These are phyloP conservation scores for Leccinum olivaceopallidum DNA, from an alignment of 768 basidiomycete species.

Conservation along the genomic window DNA sequence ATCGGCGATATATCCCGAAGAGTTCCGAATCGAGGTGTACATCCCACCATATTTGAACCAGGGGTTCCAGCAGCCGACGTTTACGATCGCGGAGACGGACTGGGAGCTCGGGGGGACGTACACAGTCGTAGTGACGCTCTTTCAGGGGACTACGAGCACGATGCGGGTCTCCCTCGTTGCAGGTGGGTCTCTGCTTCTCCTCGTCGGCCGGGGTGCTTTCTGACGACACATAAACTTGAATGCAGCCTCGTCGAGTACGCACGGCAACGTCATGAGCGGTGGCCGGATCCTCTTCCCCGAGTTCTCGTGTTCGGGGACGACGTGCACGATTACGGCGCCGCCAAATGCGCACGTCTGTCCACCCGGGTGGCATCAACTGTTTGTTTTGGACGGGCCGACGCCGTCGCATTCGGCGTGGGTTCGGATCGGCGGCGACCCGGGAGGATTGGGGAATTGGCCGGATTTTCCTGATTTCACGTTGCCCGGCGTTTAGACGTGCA, in stretches of 20 bases:
- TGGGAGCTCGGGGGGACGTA: slow-evolving; percentile 42
- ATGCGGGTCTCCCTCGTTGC: slow-evolving; percentile 67
- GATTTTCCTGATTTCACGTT: no score
- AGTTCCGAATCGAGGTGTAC: slow-evolving; percentile 80
- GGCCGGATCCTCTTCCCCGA: slow-evolving; percentile 71
- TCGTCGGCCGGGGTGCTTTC: slow-evolving; percentile 25
- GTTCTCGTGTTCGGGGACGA: slow-evolving; percentile 68
- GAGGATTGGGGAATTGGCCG: no score
- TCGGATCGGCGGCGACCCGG: no score
- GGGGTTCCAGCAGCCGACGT: slow-evolving; percentile 61
- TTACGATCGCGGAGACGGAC: slow-evolving; percentile 57
- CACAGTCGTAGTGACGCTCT: slow-evolving; percentile 45
- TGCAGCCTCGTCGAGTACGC: slow-evolving; percentile 70
- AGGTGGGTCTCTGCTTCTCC: slow-evolving; percentile 40
- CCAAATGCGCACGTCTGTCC: no score
- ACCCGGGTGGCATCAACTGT: no score
- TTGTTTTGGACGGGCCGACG: no score
- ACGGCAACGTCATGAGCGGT: slow-evolving; percentile 73
- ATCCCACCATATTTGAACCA: slow-evolving; percentile 81
- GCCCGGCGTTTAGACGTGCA: no score
- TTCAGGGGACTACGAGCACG: slow-evolving; percentile 40
- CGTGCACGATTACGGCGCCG: slow-evolving; percentile 11
- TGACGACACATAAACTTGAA: no score
- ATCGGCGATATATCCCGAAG: slow-evolving; percentile 56
- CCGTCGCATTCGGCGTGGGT: no score